phyloP scores from a whole-genome alignment of 192 early-diverging fungal genomes.

The Haplosporangium gracile region DNA sequence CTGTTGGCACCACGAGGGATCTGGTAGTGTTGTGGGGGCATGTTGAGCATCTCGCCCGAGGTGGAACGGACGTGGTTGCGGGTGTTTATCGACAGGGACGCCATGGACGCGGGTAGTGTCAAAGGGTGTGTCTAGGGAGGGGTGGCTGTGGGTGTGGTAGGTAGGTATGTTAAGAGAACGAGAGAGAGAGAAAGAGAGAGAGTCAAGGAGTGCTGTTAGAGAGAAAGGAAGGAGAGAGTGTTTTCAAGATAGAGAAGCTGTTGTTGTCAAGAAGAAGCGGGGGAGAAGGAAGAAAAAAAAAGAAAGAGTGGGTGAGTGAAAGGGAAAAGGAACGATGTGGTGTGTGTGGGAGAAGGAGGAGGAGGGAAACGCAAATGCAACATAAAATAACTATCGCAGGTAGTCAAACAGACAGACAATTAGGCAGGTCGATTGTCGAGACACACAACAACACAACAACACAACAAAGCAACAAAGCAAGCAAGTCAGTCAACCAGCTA shows the following conservation, averaged over 20 bases:
- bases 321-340: not conserved
- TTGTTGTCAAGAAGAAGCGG: not conserved
- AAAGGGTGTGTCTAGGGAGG: not conserved
- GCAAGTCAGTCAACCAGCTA: too few relatives aligned
- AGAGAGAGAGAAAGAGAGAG: not conserved
- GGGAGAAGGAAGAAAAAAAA: not conserved
- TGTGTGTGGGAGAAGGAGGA: too few relatives aligned
- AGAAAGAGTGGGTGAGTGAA: not conserved
- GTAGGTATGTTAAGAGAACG: not conserved
- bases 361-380: not conserved
- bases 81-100: slow-evolving; percentile 50
- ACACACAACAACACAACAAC: too few relatives aligned
- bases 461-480: too few relatives aligned
- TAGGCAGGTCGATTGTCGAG: too few relatives aligned
- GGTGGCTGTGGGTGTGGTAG: not conserved
- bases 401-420: too few relatives aligned
- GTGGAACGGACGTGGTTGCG: slow-evolving; percentile 44
- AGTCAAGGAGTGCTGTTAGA: not conserved
- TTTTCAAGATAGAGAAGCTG: not conserved
- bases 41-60: slow-evolving; percentile 49
- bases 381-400: too few relatives aligned
- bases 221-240: not conserved
- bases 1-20: slow-evolving; percentile 44
- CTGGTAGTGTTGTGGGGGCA: slow-evolving; percentile 39
- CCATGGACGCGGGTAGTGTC: slow-evolving; percentile 19